Evolutionary conservation across 129 eudicot genomes (phyloP).

Genomic region (Cynara cardunculus): DNA sequence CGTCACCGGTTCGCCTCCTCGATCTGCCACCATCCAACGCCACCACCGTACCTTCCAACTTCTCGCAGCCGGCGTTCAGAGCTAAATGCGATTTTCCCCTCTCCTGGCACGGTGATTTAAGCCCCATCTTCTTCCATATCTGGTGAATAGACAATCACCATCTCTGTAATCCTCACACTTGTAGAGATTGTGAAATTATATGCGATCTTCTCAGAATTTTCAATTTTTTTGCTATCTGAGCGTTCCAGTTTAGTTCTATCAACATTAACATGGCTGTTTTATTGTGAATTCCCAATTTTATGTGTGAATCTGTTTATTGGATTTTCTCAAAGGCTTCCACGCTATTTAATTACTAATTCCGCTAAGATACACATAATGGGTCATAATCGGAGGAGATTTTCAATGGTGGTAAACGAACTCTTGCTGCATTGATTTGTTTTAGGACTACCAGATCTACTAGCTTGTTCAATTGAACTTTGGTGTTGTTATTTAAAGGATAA

Average conservation of each 20-base stretch:
- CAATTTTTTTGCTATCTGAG: neutral
- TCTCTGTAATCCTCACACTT: slow-evolving; percentile 3
- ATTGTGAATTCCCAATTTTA: slow-evolving; percentile 2
- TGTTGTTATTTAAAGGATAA: neutral
- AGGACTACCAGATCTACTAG: slow-evolving; percentile 11
- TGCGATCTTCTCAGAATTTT: neutral
- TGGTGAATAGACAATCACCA: neutral
- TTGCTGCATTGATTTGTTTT: slow-evolving; percentile 11
- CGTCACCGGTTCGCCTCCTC: slow-evolving; percentile 6
- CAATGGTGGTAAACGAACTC: neutral
- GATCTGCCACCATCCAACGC: neutral
- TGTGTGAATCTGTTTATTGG: neutral
- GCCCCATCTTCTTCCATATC: neutral
- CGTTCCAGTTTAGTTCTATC: neutral
- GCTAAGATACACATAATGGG: neutral
- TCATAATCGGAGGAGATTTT: neutral
- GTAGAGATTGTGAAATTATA: neutral
- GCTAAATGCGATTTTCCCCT: neutral
- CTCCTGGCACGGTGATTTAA: neutral
- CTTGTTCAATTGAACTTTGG: neutral
- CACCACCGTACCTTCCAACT: neutral
- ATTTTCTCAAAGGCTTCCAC: neutral
- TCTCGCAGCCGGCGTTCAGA: neutral
- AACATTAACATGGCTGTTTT: neutral
- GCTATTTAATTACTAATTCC: neutral